Evolutionary conservation across 2,329 filamentous ascomycete genomes (phyloP).

Genomic region (Rhynchosporium secalis): DNA sequence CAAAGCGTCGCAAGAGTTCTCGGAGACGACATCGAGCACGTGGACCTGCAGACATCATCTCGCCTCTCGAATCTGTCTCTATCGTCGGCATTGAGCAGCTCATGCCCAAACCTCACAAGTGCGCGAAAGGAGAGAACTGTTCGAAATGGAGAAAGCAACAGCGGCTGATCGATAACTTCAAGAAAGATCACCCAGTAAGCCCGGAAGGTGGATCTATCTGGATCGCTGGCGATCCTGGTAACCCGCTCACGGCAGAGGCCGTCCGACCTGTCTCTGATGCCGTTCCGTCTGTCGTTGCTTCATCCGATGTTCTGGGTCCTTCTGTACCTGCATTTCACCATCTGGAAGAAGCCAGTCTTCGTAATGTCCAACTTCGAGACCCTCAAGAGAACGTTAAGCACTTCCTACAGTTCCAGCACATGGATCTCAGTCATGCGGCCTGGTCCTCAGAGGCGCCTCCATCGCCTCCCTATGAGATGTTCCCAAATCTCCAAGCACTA

Average conservation of each 20-base stretch:
- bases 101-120: slow-evolving; percentile 79
- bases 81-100: slow-evolving; percentile 92
- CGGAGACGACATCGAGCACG: slow-evolving; percentile 34
- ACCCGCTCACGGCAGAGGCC: slow-evolving; percentile 56
- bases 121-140: slow-evolving; percentile 84
- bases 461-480: slow-evolving; percentile 69
- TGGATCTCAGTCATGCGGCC: slow-evolving; percentile 45
- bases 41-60: slow-evolving; percentile 62
- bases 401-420: slow-evolving; percentile 83
- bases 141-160: slow-evolving; percentile 81
- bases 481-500: slow-evolving; percentile 48
- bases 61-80: slow-evolving; percentile 80
- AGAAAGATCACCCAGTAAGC: slow-evolving; percentile 70
- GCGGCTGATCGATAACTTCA: slow-evolving; percentile 71
- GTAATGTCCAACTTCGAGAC: slow-evolving; percentile 69
- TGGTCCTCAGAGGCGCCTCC: slow-evolving; percentile 59
- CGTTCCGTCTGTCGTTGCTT: slow-evolving; percentile 81
- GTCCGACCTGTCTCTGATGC: slow-evolving; percentile 71
- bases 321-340: slow-evolving; percentile 63
- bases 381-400: slow-evolving; percentile 92
- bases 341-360: slow-evolving; percentile 73
- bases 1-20: slow-evolving; percentile 32
- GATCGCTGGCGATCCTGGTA: slow-evolving; percentile 76
- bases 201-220: slow-evolving; percentile 66
- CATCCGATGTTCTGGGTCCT: slow-evolving; percentile 84